A percentile compares a stretch with the other conserved stretches of the same genome.
Evolutionary conservation across 805 yeast species (phyloP).

Genomic region (Peterozyma toletana): DNA sequence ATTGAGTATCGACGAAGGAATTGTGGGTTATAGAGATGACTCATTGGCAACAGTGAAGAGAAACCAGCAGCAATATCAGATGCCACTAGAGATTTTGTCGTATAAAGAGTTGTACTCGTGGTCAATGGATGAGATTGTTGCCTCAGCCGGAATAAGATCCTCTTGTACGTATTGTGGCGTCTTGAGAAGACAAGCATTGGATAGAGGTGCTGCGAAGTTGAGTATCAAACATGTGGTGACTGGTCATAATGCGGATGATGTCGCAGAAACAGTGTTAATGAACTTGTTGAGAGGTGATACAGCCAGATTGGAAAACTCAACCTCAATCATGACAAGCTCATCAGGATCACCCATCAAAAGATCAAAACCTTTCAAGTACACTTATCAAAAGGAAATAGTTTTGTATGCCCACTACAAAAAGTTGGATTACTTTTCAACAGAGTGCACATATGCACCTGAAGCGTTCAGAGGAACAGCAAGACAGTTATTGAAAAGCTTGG

Average conservation of each 20-base stretch:
- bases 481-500: constrained; percentile 82
- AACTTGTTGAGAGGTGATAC: constrained; percentile 93
- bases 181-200: constrained; percentile 90
- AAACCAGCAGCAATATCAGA: constrained; percentile 63
- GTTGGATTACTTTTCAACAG: constrained; percentile 93
- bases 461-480: constrained; percentile 98
- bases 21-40: constrained; percentile 94
- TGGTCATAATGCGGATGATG: constrained; percentile 98
- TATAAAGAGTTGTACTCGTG: constrained; percentile 88
- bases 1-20: constrained; percentile 92
- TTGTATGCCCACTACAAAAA: constrained; percentile 94
- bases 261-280: constrained; percentile 98
- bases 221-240: constrained; percentile 90
- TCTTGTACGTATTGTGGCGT: constrained; percentile 99
- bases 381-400: constrained; percentile 96
- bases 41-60: constrained; percentile 95
- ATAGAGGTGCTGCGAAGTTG: constrained; percentile 86
- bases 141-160: constrained; percentile 87
- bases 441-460: constrained; percentile 97
- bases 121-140: constrained; percentile 98
- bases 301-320: constrained; percentile 83
- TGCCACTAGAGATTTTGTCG: constrained; percentile 45
- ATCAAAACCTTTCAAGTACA: constrained; percentile 91
- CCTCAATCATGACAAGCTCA: constrained; percentile 76
- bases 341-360: constrained; percentile 86